phyloP scores from a whole-genome alignment of 2,329 filamentous ascomycete genomes.

The Ophiostoma ips region DNA sequence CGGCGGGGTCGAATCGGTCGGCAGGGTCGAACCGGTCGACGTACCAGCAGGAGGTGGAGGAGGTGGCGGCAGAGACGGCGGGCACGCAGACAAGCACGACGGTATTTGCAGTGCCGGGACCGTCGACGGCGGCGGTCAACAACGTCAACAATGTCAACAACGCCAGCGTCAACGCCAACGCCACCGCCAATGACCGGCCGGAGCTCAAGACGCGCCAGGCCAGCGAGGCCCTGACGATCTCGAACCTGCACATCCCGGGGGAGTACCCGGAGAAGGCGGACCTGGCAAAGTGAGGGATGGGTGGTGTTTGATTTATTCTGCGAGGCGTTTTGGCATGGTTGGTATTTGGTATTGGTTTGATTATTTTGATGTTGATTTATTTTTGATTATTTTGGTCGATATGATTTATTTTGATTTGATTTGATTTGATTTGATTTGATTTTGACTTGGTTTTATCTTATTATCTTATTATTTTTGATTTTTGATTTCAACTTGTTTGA shows the following conservation, averaged over 20 bases:
- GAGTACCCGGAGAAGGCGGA: conserved; percentile 26
- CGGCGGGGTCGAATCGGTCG: too few species aligned
- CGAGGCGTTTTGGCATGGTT: too few species aligned
- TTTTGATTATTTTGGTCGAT: too few species aligned
- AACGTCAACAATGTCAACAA: conserved; percentile 1
- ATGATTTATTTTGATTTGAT: too few species aligned
- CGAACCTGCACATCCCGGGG: conserved; percentile 55
- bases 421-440: neutral
- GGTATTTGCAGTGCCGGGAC: neutral
- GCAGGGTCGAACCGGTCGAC: neutral
- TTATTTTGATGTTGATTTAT: too few species aligned
- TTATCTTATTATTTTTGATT: neutral
- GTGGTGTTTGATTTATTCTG: neutral
- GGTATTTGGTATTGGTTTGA: neutral
- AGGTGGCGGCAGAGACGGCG: neutral
- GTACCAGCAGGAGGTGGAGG: neutral
- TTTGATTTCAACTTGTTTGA: neutral
- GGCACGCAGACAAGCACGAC: too few species aligned
- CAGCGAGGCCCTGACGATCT: conserved; percentile 39
- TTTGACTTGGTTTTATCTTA: neutral
- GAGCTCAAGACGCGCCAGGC: conserved; percentile 21
- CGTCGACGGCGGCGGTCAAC: neutral
- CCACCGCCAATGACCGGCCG: conserved; percentile 6
- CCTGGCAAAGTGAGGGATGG: too few species aligned
- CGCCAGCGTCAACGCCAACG: too few species aligned